phyloP scores from a whole-genome alignment of 148 eudicot genomes.

The Selenicereus undatus region DNA sequence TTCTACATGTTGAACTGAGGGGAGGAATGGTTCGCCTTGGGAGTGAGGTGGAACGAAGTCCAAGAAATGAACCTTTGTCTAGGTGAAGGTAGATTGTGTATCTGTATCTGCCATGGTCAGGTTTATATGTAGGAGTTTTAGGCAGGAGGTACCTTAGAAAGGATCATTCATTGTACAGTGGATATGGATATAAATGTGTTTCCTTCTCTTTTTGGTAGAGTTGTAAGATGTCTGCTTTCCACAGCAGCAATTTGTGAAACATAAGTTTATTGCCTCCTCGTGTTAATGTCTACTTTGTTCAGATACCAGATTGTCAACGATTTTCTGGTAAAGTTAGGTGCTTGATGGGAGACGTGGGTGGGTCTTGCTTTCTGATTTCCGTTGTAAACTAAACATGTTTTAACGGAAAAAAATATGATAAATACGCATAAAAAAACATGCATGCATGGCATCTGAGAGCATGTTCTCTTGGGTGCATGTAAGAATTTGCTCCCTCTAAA shows the following conservation, averaged over 20 bases:
- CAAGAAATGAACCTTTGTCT: constrained; percentile 23
- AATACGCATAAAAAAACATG: no score
- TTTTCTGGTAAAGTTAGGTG: background rate
- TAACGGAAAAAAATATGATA: no score
- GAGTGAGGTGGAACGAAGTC: background rate
- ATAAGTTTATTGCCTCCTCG: background rate
- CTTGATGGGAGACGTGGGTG: background rate
- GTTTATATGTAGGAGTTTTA: constrained; percentile 18
- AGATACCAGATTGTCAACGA: background rate
- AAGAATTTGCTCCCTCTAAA: no score
- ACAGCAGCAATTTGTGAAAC: background rate
- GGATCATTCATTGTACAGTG: constrained; percentile 30
- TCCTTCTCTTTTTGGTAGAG: background rate
- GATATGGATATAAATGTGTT: background rate
- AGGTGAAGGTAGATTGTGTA: constrained; percentile 31
- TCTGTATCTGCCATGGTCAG: constrained; percentile 19
- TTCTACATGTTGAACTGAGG: constrained; percentile 2
- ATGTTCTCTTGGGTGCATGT: no score
- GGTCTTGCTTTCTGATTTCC: background rate
- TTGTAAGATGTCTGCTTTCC: constrained; percentile 15
- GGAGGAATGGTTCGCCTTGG: background rate
- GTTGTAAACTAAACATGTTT: no score
- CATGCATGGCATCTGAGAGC: no score
- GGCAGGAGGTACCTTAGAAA: constrained; percentile 25
- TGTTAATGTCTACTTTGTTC: background rate